Percentiles rank a stretch among this genome's conserved stretches.
phyloP scores from a whole-genome alignment of 1,284 basidiomycete species.

The Calocybe gambosa region DNA sequence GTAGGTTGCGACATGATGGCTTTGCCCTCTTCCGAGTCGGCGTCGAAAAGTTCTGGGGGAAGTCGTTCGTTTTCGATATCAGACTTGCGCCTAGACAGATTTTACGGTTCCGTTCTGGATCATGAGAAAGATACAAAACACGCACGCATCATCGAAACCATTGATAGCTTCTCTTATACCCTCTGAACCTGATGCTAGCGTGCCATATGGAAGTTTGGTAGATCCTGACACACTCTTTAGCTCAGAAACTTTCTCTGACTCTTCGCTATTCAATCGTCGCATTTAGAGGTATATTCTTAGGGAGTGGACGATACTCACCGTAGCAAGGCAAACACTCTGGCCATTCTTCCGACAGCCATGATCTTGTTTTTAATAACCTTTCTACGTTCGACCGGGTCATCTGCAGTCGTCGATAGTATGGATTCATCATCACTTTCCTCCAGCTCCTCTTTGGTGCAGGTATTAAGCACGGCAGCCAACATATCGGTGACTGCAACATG shows the following conservation, averaged over 20 bases:
- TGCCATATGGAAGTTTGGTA: slow-evolving; percentile 78
- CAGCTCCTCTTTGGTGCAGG: slow-evolving; percentile 91
- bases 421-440: slow-evolving; percentile 75
- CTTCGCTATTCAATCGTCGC: slow-evolving; percentile 71
- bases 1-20: slow-evolving; percentile 49
- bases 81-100: slow-evolving; percentile 71
- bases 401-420: slow-evolving; percentile 29
- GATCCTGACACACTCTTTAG: slow-evolving; percentile 87
- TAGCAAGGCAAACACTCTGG: slow-evolving; percentile 91
- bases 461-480: slow-evolving; percentile 91
- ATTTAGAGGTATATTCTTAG: no score
- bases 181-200: slow-evolving; percentile 85
- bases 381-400: slow-evolving; percentile 69
- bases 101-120: slow-evolving; percentile 1
- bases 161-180: slow-evolving; percentile 95
- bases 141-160: slow-evolving; percentile 93
- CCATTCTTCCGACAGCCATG: slow-evolving; percentile 94
- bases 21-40: slow-evolving; percentile 69
- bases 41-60: slow-evolving; percentile 92
- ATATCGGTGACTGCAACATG: slow-evolving; percentile 78
- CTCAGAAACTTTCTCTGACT: slow-evolving; percentile 96
- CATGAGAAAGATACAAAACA: slow-evolving; percentile 33
- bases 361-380: slow-evolving; percentile 97
- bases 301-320: slow-evolving; percentile 54
- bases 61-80: slow-evolving; percentile 99